These are phyloP conservation scores for Candida ponderosae DNA, from an alignment of 805 yeast genomes.

Conservation along the genomic window DNA sequence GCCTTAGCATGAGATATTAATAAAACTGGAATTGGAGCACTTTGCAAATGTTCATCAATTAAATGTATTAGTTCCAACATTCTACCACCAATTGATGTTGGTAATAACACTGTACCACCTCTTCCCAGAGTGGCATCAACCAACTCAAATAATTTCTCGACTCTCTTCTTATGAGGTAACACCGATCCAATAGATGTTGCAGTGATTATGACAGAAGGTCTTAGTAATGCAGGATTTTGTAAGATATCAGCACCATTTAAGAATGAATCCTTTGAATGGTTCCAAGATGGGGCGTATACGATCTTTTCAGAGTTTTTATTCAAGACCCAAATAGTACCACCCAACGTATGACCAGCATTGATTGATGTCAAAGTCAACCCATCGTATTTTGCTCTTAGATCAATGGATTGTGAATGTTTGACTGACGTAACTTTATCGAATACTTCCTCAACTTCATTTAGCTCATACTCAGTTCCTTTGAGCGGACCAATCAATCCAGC, in stretches of 20 bases:
- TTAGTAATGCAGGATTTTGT: slow-evolving; percentile 51
- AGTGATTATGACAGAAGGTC: slow-evolving; percentile 82
- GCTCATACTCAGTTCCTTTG: slow-evolving; percentile 46
- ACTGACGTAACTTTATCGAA: slow-evolving; percentile 66
- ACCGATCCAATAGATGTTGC: slow-evolving; percentile 62
- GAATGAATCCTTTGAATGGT: slow-evolving; percentile 84
- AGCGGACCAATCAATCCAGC: slow-evolving; percentile 71
- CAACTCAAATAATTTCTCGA: slow-evolving; percentile 53
- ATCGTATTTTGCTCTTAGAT: slow-evolving; percentile 49
- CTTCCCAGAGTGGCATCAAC: slow-evolving; percentile 59
- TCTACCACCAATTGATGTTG: slow-evolving; percentile 75
- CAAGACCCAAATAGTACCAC: slow-evolving; percentile 87
- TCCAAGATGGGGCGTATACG: slow-evolving; percentile 91
- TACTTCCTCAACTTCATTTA: slow-evolving; percentile 68
- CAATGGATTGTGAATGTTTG: slow-evolving; percentile 73
- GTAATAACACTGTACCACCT: slow-evolving; percentile 79
- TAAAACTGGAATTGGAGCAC: slow-evolving; percentile 55
- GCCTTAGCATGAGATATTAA: slow-evolving; percentile 75
- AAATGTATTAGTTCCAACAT: slow-evolving; percentile 71
- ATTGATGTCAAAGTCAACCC: slow-evolving; percentile 69
- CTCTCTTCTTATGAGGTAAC: slow-evolving; percentile 52
- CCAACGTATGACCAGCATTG: slow-evolving; percentile 88
- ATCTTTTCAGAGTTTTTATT: slow-evolving; percentile 68
- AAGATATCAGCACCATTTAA: slow-evolving; percentile 63
- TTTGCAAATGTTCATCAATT: slow-evolving; percentile 54